Evolutionary conservation across 345 rosid genomes (phyloP).

Genomic region (Psidium guajava): DNA sequence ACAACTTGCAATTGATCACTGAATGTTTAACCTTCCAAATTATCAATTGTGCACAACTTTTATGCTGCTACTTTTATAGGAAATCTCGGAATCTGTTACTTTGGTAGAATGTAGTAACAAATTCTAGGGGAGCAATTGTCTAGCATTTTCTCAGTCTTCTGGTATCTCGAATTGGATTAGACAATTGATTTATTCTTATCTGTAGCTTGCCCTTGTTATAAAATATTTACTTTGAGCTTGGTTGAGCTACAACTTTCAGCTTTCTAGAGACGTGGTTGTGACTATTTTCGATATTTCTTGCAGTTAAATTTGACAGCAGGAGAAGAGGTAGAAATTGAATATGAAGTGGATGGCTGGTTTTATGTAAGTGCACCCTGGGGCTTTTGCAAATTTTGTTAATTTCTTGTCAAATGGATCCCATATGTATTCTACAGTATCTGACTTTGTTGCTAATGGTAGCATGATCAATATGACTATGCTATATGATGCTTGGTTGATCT

Average conservation of each 20-base stretch:
- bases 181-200: not conserved
- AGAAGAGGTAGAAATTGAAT: constrained; percentile 86
- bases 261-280: not conserved
- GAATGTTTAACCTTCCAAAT: not conserved
- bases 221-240: not conserved
- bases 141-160: not conserved
- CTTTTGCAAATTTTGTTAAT: not conserved
- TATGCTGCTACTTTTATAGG: not conserved
- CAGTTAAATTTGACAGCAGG: constrained; percentile 93
- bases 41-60: not conserved
- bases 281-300: constrained; percentile 13
- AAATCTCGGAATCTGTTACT: not conserved
- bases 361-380: constrained; percentile 52
- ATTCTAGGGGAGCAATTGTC: not conserved
- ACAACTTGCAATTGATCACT: not conserved
- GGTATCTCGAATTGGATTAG: not conserved
- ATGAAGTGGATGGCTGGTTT: constrained; percentile 99
- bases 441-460: not conserved
- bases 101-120: not conserved
- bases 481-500: not conserved
- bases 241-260: not conserved
- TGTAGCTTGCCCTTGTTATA: not conserved
- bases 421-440: not conserved
- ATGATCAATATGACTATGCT: not conserved
- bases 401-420: not conserved